Percentiles rank a stretch among this genome's conserved stretches.
These are phyloP conservation scores for Ustilago trichophora DNA, from an alignment of 1,284 basidiomycete species.

Conservation along the genomic window DNA sequence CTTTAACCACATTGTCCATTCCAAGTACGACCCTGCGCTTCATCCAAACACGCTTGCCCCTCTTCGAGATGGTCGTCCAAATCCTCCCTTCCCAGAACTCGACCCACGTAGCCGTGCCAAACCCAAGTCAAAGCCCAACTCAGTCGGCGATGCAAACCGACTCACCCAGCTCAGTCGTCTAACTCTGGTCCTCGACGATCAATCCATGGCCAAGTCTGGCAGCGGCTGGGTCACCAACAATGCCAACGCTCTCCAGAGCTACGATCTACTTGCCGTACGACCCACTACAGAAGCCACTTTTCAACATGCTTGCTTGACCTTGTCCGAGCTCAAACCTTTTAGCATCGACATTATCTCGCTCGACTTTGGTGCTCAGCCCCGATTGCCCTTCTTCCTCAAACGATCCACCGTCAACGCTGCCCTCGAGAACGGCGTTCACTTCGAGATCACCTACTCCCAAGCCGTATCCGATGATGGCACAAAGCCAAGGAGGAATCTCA, in stretches of 20 bases:
- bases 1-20: constrained; percentile 56
- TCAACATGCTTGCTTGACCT: constrained; percentile 80
- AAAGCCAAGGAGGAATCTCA: constrained; percentile 55
- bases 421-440: constrained; percentile 81
- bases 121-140: constrained; percentile 10
- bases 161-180: constrained; percentile 62
- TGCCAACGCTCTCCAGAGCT: constrained; percentile 68
- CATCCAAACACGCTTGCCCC: constrained; percentile 49
- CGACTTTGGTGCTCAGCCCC: constrained; percentile 77
- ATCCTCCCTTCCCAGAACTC: constrained; percentile 57
- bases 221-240: constrained; percentile 55
- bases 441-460: constrained; percentile 77
- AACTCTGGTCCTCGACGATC: constrained; percentile 62
- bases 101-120: constrained; percentile 44
- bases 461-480: constrained; percentile 28
- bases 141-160: neutral
- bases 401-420: constrained; percentile 82
- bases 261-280: constrained; percentile 79
- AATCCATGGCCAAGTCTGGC: constrained; percentile 52
- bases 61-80: constrained; percentile 15
- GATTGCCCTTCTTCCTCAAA: constrained; percentile 81
- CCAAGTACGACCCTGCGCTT: constrained; percentile 41
- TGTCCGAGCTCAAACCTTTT: constrained; percentile 78
- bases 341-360: constrained; percentile 83
- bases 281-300: constrained; percentile 79